A percentile compares a stretch with the other conserved stretches of the same genome.
Conservation (phyloP, 1,284 basidiomycete species). For the Peniophora sp. region DNA sequence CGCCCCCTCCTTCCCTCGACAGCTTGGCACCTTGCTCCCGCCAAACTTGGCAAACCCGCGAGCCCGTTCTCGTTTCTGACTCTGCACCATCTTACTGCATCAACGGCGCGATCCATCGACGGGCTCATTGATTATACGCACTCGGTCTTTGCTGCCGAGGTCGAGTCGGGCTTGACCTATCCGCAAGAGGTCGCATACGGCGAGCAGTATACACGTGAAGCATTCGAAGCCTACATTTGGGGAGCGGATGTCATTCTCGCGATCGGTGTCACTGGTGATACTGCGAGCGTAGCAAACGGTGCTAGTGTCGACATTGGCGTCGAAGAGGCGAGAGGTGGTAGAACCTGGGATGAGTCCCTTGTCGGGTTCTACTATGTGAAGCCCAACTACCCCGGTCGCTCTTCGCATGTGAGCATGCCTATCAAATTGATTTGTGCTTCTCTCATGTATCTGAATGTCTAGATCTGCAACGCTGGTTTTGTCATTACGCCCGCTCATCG, state of each 20-base stretch:
- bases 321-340: constrained; percentile 35
- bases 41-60: constrained; percentile 3
- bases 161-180: constrained; percentile 75
- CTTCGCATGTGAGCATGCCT: constrained; percentile 85
- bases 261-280: constrained; percentile 30
- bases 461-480: constrained; percentile 90
- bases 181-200: constrained; percentile 56
- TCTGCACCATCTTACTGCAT: constrained; percentile 59
- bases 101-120: constrained; percentile 30
- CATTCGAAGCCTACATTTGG: constrained; percentile 71
- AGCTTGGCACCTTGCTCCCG: constrained; percentile 14
- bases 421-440: too few species aligned
- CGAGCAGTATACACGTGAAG: constrained; percentile 39
- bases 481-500: constrained; percentile 68
- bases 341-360: constrained; percentile 61
- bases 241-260: constrained; percentile 71
- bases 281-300: constrained; percentile 5
- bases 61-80: constrained; percentile 25
- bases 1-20: constrained; percentile 16
- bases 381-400: constrained; percentile 90
- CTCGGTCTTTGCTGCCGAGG: constrained; percentile 60
- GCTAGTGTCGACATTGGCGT: constrained; percentile 26
- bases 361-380: constrained; percentile 87
- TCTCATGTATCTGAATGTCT: neutral
- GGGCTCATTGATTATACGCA: constrained; percentile 60